Evolutionary conservation across 805 yeast species (phyloP).

Genomic region (Candida multigemmis): DNA sequence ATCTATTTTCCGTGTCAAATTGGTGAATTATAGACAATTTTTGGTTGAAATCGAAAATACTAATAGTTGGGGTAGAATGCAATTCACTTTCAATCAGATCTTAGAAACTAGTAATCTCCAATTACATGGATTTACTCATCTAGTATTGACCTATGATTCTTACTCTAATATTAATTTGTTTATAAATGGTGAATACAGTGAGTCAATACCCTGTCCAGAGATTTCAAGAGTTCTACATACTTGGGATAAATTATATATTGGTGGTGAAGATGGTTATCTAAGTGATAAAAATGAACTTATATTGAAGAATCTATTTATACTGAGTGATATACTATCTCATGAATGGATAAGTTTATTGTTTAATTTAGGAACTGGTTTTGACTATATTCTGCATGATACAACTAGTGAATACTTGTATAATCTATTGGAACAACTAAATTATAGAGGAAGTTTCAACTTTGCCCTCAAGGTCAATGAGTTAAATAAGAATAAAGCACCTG

Average conservation of each 20-base stretch:
- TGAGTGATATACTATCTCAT: slow-evolving; percentile 24
- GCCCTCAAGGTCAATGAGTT: slow-evolving; percentile 24
- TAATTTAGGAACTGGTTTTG: slow-evolving; percentile 35
- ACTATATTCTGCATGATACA: slow-evolving; percentile 36
- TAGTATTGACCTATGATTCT: slow-evolving; percentile 28
- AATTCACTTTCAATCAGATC: slow-evolving; percentile 25
- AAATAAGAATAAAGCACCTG: slow-evolving; percentile 5
- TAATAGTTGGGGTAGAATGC: slow-evolving; percentile 14
- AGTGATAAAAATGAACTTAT: slow-evolving; percentile 15
- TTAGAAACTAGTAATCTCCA: slow-evolving; percentile 5
- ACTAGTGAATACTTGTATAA: slow-evolving; percentile 26
- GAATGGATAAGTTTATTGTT: slow-evolving; percentile 47
- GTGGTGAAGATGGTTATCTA: slow-evolving; percentile 9
- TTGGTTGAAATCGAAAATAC: slow-evolving; percentile 17
- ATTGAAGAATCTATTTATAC: slow-evolving; percentile 27
- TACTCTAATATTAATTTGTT: slow-evolving; percentile 32
- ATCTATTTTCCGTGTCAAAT: slow-evolving; percentile 15
- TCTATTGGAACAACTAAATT: slow-evolving; percentile 30
- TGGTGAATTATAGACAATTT: slow-evolving; percentile 20
- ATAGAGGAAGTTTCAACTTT: slow-evolving; percentile 23
- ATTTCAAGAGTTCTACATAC: slow-evolving; percentile 13
- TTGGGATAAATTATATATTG: slow-evolving; percentile 31
- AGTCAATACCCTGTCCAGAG: slow-evolving; percentile 30
- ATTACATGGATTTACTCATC: slow-evolving; percentile 18
- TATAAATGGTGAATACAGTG: slow-evolving; percentile 42